These are phyloP conservation scores for Pleurotus salmoneostramineus DNA, from an alignment of 768 basidiomycete genomes.

Conservation along the genomic window DNA sequence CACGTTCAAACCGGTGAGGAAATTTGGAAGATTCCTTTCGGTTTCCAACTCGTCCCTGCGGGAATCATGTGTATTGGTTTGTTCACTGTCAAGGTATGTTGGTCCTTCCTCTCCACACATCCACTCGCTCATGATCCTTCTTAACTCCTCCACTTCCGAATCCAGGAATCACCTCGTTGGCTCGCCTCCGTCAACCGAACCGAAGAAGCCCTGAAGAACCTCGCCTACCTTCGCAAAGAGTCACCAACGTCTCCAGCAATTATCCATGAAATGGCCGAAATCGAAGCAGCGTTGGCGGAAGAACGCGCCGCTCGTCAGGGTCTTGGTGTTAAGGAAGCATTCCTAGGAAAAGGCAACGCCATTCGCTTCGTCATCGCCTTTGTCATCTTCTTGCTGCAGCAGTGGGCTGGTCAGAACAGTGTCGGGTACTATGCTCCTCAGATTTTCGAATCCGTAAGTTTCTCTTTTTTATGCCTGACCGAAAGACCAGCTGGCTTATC, in stretches of 20 bases:
- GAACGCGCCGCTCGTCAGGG: conserved; percentile 49
- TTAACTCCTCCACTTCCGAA: conserved; percentile 4
- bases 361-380: conserved; percentile 82
- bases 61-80: conserved; percentile 41
- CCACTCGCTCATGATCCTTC: conserved; percentile 9
- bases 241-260: conserved; percentile 24
- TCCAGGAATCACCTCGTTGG: conserved; percentile 30
- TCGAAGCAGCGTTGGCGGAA: conserved; percentile 25
- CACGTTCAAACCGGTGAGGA: conserved; percentile 31
- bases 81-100: conserved; percentile 7
- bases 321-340: conserved; percentile 64
- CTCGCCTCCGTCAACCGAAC: conserved; percentile 30
- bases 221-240: conserved; percentile 27
- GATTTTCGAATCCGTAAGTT: conserved; percentile 60
- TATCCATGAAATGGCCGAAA: conserved; percentile 25
- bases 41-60: conserved; percentile 53
- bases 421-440: conserved; percentile 76
- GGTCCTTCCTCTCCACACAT: background rate
- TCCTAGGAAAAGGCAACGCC: conserved; percentile 78
- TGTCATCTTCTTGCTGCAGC: conserved; percentile 74
- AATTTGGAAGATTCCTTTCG: conserved; percentile 52
- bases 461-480: background rate
- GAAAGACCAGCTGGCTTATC: background rate
- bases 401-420: conserved; percentile 83
- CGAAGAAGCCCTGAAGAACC: conserved; percentile 24